Conservation (phyloP, 108 stramenopile species). For the Skeletonema tropicum region DNA sequence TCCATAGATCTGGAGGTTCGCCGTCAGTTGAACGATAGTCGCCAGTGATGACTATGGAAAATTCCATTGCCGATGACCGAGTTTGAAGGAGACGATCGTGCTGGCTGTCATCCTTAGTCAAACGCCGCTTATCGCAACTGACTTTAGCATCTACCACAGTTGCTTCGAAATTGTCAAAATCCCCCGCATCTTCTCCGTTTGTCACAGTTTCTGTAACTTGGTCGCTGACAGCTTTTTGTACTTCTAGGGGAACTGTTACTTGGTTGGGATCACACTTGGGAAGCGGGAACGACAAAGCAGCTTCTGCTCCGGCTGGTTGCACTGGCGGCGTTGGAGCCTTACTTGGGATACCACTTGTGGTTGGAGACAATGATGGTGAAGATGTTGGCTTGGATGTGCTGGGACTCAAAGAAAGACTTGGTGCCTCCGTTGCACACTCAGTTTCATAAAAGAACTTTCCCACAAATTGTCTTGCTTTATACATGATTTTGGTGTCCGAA, state of each 20-base stretch:
- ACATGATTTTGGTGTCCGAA: background rate
- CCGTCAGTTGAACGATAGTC: constrained; percentile 13
- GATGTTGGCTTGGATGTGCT: constrained; percentile 8
- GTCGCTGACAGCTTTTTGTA: background rate
- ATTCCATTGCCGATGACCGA: constrained; percentile 28
- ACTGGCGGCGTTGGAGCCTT: background rate
- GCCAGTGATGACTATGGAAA: constrained; percentile 33
- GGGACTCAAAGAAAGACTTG: constrained; percentile 13
- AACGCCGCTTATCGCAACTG: constrained; percentile 5
- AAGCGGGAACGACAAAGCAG: background rate
- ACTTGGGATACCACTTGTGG: background rate
- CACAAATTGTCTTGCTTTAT: constrained; percentile 14
- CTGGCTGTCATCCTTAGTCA: background rate
- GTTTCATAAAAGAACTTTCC: constrained; percentile 21
- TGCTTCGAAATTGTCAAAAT: background rate
- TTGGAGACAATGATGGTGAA: background rate
- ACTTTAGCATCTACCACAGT: background rate
- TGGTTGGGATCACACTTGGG: background rate
- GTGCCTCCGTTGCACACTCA: constrained; percentile 16
- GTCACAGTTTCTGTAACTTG: background rate
- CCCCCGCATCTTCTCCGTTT: background rate
- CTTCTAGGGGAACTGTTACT: background rate
- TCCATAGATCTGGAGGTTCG: constrained; percentile 19
- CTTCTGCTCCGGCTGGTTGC: background rate
- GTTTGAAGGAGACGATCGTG: constrained; percentile 20